Percentiles rank a stretch among this genome's conserved stretches.
phyloP scores from a whole-genome alignment of 1,284 basidiomycete species.

The Cryptococcus neoformans region DNA sequence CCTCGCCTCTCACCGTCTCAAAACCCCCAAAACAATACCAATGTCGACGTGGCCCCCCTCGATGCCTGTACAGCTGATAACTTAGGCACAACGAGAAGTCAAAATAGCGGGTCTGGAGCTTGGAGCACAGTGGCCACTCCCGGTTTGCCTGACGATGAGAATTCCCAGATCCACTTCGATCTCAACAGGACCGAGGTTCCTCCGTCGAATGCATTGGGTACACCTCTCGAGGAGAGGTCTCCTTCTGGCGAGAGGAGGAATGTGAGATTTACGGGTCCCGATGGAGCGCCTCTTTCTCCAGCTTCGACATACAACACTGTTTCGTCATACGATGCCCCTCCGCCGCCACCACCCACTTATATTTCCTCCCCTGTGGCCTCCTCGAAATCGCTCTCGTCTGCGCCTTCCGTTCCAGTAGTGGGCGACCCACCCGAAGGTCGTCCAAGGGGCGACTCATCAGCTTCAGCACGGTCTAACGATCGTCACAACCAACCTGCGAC shows the following conservation, averaged over 20 bases:
- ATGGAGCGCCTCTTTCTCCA: conserved; percentile 45
- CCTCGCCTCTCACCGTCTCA: conserved; percentile 14
- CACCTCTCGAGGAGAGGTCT: conserved; percentile 5
- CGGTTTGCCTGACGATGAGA: conserved; percentile 34
- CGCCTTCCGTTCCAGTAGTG: conserved; percentile 6
- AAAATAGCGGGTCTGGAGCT: conserved; percentile 20
- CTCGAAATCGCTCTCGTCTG: neutral
- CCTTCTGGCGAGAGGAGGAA: conserved; percentile 31
- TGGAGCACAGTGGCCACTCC: conserved; percentile 49
- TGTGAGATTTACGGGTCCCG: conserved; percentile 46
- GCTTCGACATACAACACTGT: conserved; percentile 34
- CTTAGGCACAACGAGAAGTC: neutral
- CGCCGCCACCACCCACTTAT: conserved; percentile 41
- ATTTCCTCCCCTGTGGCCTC: conserved; percentile 20
- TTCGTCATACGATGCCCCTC: conserved; percentile 30
- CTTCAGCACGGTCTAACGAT: neutral
- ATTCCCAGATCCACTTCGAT: conserved; percentile 19
- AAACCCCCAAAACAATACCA: too few species aligned
- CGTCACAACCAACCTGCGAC: neutral
- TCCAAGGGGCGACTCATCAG: conserved; percentile 3
- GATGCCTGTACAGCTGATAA: too few species aligned
- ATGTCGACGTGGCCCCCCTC: neutral
- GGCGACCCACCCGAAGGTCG: conserved; percentile 8
- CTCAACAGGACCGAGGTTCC: conserved; percentile 5
- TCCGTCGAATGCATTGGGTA: conserved; percentile 13